A percentile compares a stretch with the other conserved stretches of the same genome.
Evolutionary conservation across 2,329 filamentous ascomycete species (phyloP).

Genomic region (Sclerotinia trifoliorum): DNA sequence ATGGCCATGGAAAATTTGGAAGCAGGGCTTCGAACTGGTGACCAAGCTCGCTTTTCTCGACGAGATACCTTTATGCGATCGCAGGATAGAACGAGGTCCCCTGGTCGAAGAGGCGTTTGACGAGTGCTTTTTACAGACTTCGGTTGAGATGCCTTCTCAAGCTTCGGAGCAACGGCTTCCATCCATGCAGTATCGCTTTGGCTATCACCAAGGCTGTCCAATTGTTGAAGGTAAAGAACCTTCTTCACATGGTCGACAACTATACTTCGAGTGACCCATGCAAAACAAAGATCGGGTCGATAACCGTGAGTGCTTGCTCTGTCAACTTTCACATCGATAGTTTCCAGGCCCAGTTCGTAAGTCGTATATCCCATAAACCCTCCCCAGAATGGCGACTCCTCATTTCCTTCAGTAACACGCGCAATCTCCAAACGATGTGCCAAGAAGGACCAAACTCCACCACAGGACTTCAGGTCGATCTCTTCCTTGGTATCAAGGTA

Average conservation of each 20-base stretch:
- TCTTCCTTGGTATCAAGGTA: not conserved
- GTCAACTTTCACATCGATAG: constrained; percentile 44
- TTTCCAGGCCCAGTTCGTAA: constrained; percentile 64
- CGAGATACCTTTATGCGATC: constrained; percentile 21
- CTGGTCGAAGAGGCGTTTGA: constrained; percentile 11
- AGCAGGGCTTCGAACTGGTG: constrained; percentile 12
- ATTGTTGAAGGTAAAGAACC: constrained; percentile 58
- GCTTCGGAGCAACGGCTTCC: constrained; percentile 23
- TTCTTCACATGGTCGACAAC: constrained; percentile 61
- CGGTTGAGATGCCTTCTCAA: constrained; percentile 23
- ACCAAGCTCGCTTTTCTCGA: constrained; percentile 20
- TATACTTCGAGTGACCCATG: constrained; percentile 63
- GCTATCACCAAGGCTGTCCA: constrained; percentile 41
- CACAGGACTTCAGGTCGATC: constrained; percentile 28
- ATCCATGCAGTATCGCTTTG: constrained; percentile 36
- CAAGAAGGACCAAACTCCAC: constrained; percentile 39
- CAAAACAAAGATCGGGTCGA: constrained; percentile 59
- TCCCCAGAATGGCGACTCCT: constrained; percentile 62
- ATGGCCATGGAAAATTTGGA: constrained; percentile 28
- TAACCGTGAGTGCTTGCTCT: constrained; percentile 26
- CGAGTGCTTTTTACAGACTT: constrained; percentile 13
- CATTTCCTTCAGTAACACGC: constrained; percentile 40
- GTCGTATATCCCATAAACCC: constrained; percentile 67
- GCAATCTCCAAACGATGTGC: constrained; percentile 44
- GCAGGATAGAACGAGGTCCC: constrained; percentile 14